Conservation (phyloP, 2,329 filamentous ascomycete species). For the Metarhizium humberi region DNA sequence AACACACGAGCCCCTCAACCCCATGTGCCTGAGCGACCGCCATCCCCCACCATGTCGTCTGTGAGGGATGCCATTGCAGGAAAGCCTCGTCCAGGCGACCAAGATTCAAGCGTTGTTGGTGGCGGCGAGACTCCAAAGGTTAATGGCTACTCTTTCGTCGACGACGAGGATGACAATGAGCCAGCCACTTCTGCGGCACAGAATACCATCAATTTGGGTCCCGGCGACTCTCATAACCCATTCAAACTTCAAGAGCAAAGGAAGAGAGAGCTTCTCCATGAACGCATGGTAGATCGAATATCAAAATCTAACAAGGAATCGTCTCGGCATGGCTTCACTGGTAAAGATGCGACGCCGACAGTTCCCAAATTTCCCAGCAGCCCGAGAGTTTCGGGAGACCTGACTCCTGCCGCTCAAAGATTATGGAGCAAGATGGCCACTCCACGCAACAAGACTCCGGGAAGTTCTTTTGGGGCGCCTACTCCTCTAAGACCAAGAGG, state of each 20-base stretch:
- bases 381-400: constrained; percentile 42
- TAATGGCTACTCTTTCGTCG: constrained; percentile 90
- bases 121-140: constrained; percentile 79
- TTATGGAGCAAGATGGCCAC: constrained; percentile 54
- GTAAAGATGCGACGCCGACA: constrained; percentile 48
- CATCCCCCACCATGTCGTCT: constrained; percentile 77
- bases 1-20: constrained; percentile 69
- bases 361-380: constrained; percentile 64
- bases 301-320: constrained; percentile 60
- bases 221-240: constrained; percentile 59
- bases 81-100: constrained; percentile 50
- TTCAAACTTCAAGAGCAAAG: constrained; percentile 72
- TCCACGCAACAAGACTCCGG: constrained; percentile 24
- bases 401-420: constrained; percentile 68
- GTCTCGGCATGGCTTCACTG: constrained; percentile 48
- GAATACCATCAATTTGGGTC: constrained; percentile 46
- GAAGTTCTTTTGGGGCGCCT: constrained; percentile 24
- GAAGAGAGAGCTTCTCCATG: constrained; percentile 70
- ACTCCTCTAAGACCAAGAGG: constrained; percentile 29
- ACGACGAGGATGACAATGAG: constrained; percentile 58
- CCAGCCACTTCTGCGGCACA: constrained; percentile 13
- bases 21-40: constrained; percentile 37
- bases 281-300: constrained; percentile 77
- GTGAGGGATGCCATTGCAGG: constrained; percentile 78
- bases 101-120: constrained; percentile 45